A percentile compares a stretch with the other conserved stretches of the same genome.
Conservation (phyloP, 208 protist species). For the Trypanosoma boissoni region DNA sequence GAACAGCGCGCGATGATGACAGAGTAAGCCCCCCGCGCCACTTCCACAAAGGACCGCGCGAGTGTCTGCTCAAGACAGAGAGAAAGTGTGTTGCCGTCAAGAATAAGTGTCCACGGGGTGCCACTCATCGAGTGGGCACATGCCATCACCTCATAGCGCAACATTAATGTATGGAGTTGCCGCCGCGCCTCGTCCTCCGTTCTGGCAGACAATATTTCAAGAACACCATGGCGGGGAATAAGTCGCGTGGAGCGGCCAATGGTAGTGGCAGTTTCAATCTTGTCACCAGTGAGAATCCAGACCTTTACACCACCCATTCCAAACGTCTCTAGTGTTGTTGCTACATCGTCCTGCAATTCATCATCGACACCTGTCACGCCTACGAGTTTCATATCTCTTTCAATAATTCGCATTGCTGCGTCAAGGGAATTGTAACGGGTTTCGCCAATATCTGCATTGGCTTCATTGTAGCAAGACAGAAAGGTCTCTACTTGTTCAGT, state of each 20-base stretch:
- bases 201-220: constrained; percentile 51
- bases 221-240: constrained; percentile 65
- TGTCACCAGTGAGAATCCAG: constrained; percentile 99
- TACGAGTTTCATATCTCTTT: constrained; percentile 89
- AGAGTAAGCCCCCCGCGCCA: constrained; percentile 66
- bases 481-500: constrained; percentile 88
- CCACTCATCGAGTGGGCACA: too few species aligned
- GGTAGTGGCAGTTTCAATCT: constrained; percentile 95
- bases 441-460: constrained; percentile 47
- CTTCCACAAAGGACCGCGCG: constrained; percentile 41
- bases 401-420: constrained; percentile 70
- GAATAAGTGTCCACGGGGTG: constrained; percentile 64
- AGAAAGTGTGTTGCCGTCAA: constrained; percentile 73
- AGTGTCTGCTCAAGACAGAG: constrained; percentile 49
- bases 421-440: constrained; percentile 60
- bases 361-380: constrained; percentile 98
- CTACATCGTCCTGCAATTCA: constrained; percentile 95
- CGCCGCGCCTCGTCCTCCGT: constrained; percentile 31
- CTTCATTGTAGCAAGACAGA: constrained; percentile 46
- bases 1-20: constrained; percentile 96
- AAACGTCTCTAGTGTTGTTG: constrained; percentile 93
- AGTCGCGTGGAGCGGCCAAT: constrained; percentile 93
- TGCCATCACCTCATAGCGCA: constrained; percentile 15
- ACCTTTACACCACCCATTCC: constrained; percentile 97
- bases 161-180: constrained; percentile 32